A percentile compares a stretch with the other conserved stretches of the same genome.
phyloP scores from a whole-genome alignment of 768 basidiomycete species.

The Agrocybe praecox region DNA sequence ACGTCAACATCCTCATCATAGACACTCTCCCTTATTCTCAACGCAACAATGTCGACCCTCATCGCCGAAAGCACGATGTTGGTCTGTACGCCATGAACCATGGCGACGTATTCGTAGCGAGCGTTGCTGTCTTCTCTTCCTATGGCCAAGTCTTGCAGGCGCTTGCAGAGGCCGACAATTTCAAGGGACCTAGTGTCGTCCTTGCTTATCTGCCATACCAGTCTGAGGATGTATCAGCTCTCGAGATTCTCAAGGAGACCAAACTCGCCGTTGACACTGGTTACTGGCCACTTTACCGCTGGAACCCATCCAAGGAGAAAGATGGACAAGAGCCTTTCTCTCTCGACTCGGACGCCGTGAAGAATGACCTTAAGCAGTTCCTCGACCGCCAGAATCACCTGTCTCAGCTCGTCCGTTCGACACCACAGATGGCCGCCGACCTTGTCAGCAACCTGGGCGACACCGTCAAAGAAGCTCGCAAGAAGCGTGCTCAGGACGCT shows the following conservation, averaged over 20 bases:
- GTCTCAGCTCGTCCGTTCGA: slow-evolving; percentile 85
- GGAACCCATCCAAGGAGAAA: slow-evolving; percentile 87
- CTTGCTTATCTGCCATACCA: slow-evolving; percentile 94
- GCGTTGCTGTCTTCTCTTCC: slow-evolving; percentile 93
- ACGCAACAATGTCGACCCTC: slow-evolving; percentile 67
- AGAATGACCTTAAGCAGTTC: slow-evolving; percentile 91
- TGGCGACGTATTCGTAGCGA: slow-evolving; percentile 95
- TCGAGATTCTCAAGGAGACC: slow-evolving; percentile 95
- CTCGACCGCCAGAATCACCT: slow-evolving; percentile 96
- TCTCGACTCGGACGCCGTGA: slow-evolving; percentile 92
- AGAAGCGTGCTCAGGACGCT: slow-evolving; percentile 76
- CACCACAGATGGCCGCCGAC: slow-evolving; percentile 79
- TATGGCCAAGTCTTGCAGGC: slow-evolving; percentile 94
- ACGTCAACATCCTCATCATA: slow-evolving; percentile 94
- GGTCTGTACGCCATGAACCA: slow-evolving; percentile 99
- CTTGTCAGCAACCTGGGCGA: slow-evolving; percentile 85
- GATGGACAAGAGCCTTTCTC: slow-evolving; percentile 83
- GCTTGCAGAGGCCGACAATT: slow-evolving; percentile 87
- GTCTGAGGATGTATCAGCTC: slow-evolving; percentile 72
- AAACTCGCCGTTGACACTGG: slow-evolving; percentile 95
- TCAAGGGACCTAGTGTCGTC: slow-evolving; percentile 88
- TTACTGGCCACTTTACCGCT: slow-evolving; percentile 98
- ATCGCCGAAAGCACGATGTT: slow-evolving; percentile 91
- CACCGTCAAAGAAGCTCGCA: slow-evolving; percentile 81
- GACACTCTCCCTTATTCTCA: slow-evolving; percentile 90